Conservation (phyloP, 352 stramenopile genomes). For the Globisporangium paroecandrum region DNA sequence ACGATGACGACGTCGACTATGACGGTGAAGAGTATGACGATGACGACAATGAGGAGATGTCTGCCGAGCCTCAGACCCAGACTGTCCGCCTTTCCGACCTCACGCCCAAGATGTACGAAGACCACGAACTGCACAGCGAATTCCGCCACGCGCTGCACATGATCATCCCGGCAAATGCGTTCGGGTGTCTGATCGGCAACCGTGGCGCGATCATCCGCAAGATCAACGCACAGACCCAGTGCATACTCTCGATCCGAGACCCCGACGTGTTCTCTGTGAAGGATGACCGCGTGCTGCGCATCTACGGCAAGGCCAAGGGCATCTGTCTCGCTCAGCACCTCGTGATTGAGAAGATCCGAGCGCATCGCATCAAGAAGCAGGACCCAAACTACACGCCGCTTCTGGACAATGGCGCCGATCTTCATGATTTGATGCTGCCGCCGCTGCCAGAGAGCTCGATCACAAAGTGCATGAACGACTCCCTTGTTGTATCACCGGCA, state of each 20-base stretch:
- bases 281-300: constrained; percentile 50
- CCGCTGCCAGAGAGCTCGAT: constrained; percentile 36
- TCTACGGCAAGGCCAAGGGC: constrained; percentile 52
- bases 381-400: constrained; percentile 52
- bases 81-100: constrained; percentile 17
- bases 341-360: constrained; percentile 53
- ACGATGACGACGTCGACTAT: background rate
- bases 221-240: constrained; percentile 43
- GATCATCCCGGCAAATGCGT: constrained; percentile 52
- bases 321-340: constrained; percentile 64
- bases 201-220: constrained; percentile 46
- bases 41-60: background rate
- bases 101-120: constrained; percentile 47
- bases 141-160: constrained; percentile 60
- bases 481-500: constrained; percentile 14
- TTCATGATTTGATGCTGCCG: constrained; percentile 15
- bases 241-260: constrained; percentile 53
- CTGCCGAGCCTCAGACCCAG: background rate
- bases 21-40: background rate
- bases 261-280: constrained; percentile 35
- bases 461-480: constrained; percentile 36
- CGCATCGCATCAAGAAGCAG: constrained; percentile 33
- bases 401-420: constrained; percentile 16
- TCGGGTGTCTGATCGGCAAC: constrained; percentile 47
- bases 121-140: constrained; percentile 48